Conservation (phyloP, 352 stramenopile genomes). For the Phytophthora crassamura region DNA sequence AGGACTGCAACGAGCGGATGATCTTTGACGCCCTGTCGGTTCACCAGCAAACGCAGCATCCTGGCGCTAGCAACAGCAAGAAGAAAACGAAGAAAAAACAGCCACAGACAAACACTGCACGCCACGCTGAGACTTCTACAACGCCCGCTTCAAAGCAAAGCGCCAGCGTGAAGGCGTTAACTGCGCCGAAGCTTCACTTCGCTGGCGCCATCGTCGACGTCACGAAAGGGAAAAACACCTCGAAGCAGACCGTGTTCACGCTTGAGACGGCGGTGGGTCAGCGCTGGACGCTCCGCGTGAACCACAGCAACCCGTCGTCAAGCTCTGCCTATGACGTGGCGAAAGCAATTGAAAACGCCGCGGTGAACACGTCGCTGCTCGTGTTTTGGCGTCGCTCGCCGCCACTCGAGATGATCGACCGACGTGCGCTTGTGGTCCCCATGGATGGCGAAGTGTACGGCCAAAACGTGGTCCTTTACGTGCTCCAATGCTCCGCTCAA, state of each 20-base stretch:
- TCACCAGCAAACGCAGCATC: constrained; percentile 29
- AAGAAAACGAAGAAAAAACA: constrained; percentile 21
- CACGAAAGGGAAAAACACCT: constrained; percentile 24
- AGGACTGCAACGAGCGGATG: constrained; percentile 32
- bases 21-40: constrained; percentile 37
- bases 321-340: constrained; percentile 5
- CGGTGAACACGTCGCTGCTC: constrained; percentile 32
- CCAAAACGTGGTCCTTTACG: constrained; percentile 37
- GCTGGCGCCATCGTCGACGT: constrained; percentile 29
- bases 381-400: constrained; percentile 40
- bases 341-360: constrained; percentile 15
- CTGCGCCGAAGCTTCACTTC: constrained; percentile 38
- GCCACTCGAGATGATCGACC: constrained; percentile 34
- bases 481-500: constrained; percentile 33
- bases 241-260: constrained; percentile 31
- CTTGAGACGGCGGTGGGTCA: constrained; percentile 27
- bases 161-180: constrained; percentile 3
- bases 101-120: background rate
- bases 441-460: constrained; percentile 29
- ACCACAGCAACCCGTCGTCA: background rate
- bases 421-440: constrained; percentile 27
- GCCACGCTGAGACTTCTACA: background rate
- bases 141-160: background rate
- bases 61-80: constrained; percentile 7
- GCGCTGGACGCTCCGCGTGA: constrained; percentile 35